These are phyloP conservation scores for Themeda triandra DNA, from an alignment of 176 grass and related monocot genomes.

Conservation along the genomic window DNA sequence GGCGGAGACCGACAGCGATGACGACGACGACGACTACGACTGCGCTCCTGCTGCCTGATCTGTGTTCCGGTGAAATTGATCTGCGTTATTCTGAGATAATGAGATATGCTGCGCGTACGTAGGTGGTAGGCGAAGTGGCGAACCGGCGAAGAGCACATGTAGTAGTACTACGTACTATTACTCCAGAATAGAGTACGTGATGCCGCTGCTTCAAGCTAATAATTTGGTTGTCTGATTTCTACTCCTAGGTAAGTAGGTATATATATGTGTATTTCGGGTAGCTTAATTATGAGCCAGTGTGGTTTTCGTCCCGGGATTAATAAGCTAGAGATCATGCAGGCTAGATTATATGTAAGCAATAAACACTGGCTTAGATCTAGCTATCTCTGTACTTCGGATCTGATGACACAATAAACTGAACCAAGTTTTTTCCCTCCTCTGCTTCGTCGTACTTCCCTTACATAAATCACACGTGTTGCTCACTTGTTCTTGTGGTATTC, in stretches of 20 bases:
- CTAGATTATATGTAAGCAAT: background rate
- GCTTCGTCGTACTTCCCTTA: too few relatives aligned
- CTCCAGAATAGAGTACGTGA: background rate
- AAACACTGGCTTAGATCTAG: too few relatives aligned
- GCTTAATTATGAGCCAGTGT: background rate
- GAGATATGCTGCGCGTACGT: background rate
- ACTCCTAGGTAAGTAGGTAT: too few relatives aligned
- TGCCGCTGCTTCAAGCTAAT: background rate
- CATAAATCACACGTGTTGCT: too few relatives aligned
- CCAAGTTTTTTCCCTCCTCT: too few relatives aligned
- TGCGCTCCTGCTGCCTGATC: conserved; percentile 64
- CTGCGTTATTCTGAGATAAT: background rate
- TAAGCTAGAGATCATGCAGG: background rate
- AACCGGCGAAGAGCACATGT: background rate
- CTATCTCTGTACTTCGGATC: too few relatives aligned
- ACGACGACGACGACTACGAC: conserved; percentile 64
- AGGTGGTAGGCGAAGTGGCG: background rate
- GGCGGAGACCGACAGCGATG: conserved; percentile 42
- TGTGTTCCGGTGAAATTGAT: background rate
- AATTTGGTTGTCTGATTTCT: too few relatives aligned
- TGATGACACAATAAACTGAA: too few relatives aligned
- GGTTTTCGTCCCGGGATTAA: background rate
- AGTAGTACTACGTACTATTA: background rate
- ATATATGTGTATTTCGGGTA: too few relatives aligned
- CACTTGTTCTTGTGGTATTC: too few relatives aligned